Base-by-base conservation (phyloP, 345 rosid species). In the Gossypium ekmanianum region DNA sequence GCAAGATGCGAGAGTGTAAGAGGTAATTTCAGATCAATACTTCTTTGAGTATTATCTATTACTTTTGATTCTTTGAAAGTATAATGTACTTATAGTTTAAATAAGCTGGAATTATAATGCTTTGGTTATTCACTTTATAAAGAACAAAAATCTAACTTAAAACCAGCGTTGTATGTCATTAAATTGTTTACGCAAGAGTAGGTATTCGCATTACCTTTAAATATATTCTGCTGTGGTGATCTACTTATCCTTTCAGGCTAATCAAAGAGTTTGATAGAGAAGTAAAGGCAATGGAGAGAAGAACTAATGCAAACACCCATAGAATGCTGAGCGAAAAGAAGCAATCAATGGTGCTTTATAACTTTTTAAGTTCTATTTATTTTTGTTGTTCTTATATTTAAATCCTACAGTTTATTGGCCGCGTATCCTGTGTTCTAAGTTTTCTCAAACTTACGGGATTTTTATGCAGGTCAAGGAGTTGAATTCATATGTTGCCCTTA, bases 1-100 rank as follows among this genome's bases (percentile, higher is more conserved):
- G 83, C 54, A 93, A 87, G 83, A 95, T 95, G 98, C 91, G 93
- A 18, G 99, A 93, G 29, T 95, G 99, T 74, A 95, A 95, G 77
- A 93, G 97, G 99, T 91, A 68, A 48, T 26, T 75, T 12, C 7
- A 7, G 24, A 34, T 44, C 7, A 29, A 45, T 26, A 66, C 47
- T 61, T 52, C 17, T 17, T 54, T 64, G 34, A 14, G 22, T 57
- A n/a, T 13, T 39, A 1, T 55, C 41, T 34, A 5, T 34, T 34
- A 5, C 7, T 34, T 34, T 34, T 57, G 20, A 16, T 57, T 24
- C 13, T 20, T 57, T 18, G 14, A 26, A 18, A 43, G 11, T 7
- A 68, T 18, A 8, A 43, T 34, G 41, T 39, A 39, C 14, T 65
- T 27, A 22, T 9, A 24, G 20, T 68, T 24, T 48, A 13, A 48